Base-by-base conservation (phyloP, 768 basidiomycete genomes). In the Amanita rubescens region DNA sequence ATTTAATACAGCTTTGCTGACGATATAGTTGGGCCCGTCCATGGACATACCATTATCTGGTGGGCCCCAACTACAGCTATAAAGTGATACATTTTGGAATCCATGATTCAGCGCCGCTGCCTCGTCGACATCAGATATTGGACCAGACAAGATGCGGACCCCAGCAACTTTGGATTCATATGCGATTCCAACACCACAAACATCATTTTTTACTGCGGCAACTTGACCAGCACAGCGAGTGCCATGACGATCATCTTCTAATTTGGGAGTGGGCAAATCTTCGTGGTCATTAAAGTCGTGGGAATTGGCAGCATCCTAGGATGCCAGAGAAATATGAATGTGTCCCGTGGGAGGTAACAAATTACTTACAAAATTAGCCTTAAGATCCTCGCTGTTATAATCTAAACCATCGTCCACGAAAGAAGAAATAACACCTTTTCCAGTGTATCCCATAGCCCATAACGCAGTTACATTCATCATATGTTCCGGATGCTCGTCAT, bases 221-320 rank as follows among this genome's bases (percentile, higher is more conserved):
- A 99, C 82, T 69, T 99, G 95, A 25, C 96, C 96, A 1, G 95
- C 95, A 66, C 96, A 99, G 2, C 96, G 87, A 0, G 96, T 99
- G 10, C 96, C 96, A 64, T 99, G 96, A 60, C 91, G 90, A 60
- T 99, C 96, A 58, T 98, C 94, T 22, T 75, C 78, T 41, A 94
- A 82, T 54, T 85, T 80, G 0, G 96, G 96, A 32, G 85, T 86
- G 9, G 96, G 96, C 5, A 97, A 75, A 12, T 81, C 73, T 24
- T 82, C 82, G 62, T 98, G 93, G 63, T 95, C 93, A 66, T 99
- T 99, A 68, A 93, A 99, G 67, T 99, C 94, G 64, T 93, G 89
- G 0, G 94, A 97, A 55, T 94, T 84, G 20, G 80, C 82, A 10
- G 85, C 80, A 63, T 85, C 90, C 94, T 96, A 57, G 68, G 60